Evolutionary conservation across 176 grass and related monocot species (phyloP).

Genomic region (Calamus simplicifolius): DNA sequence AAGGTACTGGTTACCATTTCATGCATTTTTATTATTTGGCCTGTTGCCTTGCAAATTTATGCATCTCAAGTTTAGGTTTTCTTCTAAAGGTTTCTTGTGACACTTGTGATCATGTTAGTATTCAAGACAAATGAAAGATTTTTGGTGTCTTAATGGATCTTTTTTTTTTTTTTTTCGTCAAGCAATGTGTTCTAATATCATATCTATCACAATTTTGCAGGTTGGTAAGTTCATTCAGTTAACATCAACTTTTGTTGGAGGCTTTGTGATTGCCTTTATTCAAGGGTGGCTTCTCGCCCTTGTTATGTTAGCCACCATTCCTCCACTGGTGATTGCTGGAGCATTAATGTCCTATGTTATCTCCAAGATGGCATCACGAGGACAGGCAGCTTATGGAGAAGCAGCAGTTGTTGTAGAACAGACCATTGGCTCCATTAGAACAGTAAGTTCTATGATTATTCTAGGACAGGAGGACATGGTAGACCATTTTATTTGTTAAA

Average conservation of each 20-base stretch:
- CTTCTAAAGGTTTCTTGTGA: too few species aligned
- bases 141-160: too few species aligned
- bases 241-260: conserved; percentile 71
- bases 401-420: conserved; percentile 78
- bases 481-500: too few species aligned
- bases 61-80: too few species aligned
- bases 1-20: not conserved
- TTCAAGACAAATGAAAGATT: too few species aligned
- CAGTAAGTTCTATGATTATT: conserved; percentile 31
- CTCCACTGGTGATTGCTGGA: conserved; percentile 66
- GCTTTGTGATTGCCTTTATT: conserved; percentile 79
- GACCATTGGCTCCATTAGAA: conserved; percentile 87
- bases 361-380: conserved; percentile 82
- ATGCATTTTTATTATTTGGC: not conserved
- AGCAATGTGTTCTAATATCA: too few species aligned
- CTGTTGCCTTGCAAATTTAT: not conserved
- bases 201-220: conserved; percentile 13
- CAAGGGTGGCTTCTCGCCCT: conserved; percentile 86
- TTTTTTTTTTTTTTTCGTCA: too few species aligned
- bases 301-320: conserved; percentile 80
- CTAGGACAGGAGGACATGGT: too few species aligned
- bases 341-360: conserved; percentile 80
- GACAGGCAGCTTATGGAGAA: conserved; percentile 81
- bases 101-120: too few species aligned
- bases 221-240: conserved; percentile 92